Evolutionary conservation across 1,284 basidiomycete species (phyloP).

Genomic region (Rhizoctonia solani): DNA sequence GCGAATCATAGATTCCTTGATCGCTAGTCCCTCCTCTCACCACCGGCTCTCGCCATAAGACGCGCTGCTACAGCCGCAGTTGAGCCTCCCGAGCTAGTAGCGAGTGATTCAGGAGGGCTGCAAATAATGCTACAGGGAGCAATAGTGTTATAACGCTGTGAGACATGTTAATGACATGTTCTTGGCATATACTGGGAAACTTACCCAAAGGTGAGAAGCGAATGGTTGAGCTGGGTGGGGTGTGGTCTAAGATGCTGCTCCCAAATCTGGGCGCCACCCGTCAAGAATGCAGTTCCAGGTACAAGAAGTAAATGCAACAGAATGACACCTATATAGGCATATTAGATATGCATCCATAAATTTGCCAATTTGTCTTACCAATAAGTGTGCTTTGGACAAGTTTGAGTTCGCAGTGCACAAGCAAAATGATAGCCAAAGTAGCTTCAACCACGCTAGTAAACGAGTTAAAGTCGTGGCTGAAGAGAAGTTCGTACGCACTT

Average conservation of each 20-base stretch:
- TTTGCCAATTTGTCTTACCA: conserved; percentile 46
- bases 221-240: conserved; percentile 64
- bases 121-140: conserved; percentile 66
- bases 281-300: conserved; percentile 62
- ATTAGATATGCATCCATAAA: conserved; percentile 1
- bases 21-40: conserved; percentile 8
- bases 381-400: conserved; percentile 62
- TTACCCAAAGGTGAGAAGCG: conserved; percentile 64
- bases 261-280: conserved; percentile 60
- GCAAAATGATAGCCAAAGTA: conserved; percentile 65
- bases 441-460: conserved; percentile 56
- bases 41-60: conserved; percentile 23
- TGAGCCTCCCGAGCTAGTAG: conserved; percentile 4
- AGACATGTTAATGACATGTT: not conserved
- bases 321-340: conserved; percentile 54
- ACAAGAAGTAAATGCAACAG: conserved; percentile 64
- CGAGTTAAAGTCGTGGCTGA: not conserved
- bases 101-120: conserved; percentile 48
- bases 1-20: conserved; percentile 19
- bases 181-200: conserved; percentile 28
- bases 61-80: conserved; percentile 8
- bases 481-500: conserved; percentile 24
- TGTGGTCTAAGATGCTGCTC: conserved; percentile 57
- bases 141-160: conserved; percentile 63
- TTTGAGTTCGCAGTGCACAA: conserved; percentile 61